Percentiles rank a stretch among this genome's conserved stretches.
Evolutionary conservation across 192 early-diverging fungal species (phyloP).

Genomic region (Powellomyces hirtus): DNA sequence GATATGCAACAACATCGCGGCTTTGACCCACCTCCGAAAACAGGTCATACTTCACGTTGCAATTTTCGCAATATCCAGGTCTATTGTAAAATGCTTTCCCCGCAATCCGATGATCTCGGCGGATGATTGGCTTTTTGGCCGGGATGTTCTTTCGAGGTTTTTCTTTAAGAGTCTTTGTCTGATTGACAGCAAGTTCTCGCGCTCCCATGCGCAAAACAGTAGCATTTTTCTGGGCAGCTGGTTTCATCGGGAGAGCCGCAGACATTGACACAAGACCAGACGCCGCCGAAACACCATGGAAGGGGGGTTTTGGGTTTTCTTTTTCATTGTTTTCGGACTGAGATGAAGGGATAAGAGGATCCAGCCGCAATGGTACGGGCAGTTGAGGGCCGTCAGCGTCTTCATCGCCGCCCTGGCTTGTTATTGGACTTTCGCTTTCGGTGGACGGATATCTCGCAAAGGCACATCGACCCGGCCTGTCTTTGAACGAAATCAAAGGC

Average conservation of each 20-base stretch:
- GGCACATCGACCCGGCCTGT: conserved; percentile 20
- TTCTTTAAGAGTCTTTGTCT: neutral
- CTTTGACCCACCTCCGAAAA: conserved; percentile 16
- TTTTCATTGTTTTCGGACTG: neutral
- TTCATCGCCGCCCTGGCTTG: too few relatives aligned
- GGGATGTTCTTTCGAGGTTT: neutral
- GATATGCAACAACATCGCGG: neutral
- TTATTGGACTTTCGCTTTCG: too few relatives aligned
- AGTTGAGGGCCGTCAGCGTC: neutral
- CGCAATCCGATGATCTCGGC: neutral
- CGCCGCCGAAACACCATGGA: conserved; percentile 11
- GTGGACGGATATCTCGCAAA: neutral
- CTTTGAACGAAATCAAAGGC: conserved; percentile 17
- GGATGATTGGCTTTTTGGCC: neutral
- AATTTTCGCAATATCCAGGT: conserved; percentile 34
- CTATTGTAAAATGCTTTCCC: conserved; percentile 30
- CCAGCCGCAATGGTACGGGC: too few relatives aligned
- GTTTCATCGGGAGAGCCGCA: conserved; percentile 1
- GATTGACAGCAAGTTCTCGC: neutral
- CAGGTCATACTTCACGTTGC: conserved; percentile 28
- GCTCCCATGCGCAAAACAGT: neutral
- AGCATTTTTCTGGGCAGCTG: neutral
- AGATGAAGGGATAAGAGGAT: too few relatives aligned
- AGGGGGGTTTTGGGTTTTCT: neutral
- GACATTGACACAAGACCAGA: conserved; percentile 29